Conservation (phyloP, 2,329 filamentous ascomycete genomes). For the Triangularia verruculosa region DNA sequence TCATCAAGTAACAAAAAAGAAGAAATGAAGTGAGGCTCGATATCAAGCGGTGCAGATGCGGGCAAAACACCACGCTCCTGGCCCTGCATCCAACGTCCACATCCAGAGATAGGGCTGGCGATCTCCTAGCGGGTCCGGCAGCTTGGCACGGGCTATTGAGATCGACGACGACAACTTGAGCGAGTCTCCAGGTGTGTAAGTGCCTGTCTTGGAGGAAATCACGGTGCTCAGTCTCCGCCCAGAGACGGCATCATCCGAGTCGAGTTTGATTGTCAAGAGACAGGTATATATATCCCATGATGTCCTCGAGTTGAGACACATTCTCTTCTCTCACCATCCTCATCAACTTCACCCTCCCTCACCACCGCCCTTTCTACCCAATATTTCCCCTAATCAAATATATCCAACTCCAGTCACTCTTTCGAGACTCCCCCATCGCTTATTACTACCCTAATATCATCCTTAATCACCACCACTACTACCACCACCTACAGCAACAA, state of each 20-base stretch:
- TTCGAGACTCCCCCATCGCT: background rate
- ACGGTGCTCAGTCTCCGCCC: background rate
- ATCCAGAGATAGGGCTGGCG: background rate
- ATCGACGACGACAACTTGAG: background rate
- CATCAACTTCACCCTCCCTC: background rate
- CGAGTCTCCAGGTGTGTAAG: background rate
- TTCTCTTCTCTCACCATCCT: conserved; percentile 2
- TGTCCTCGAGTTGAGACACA: conserved; percentile 5
- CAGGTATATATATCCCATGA: background rate
- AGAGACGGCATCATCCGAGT: background rate
- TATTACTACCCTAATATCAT: conserved; percentile 14
- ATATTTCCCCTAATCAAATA: background rate
- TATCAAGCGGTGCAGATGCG: background rate
- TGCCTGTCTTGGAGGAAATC: background rate
- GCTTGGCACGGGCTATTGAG: background rate
- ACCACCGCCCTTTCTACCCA: conserved; percentile 8
- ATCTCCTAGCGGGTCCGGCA: background rate
- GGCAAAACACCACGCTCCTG: background rate
- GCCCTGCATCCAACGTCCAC: background rate
- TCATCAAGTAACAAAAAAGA: background rate
- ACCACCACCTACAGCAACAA: background rate
- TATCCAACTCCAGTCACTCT: conserved; percentile 7
- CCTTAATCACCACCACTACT: background rate
- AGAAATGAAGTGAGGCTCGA: background rate
- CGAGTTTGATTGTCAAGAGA: background rate